Evolutionary conservation across 2,329 filamentous ascomycete genomes (phyloP), one percentile per base, ranked within the genome.

Genomic region (Fonsecaea multimorphosa): DNA sequence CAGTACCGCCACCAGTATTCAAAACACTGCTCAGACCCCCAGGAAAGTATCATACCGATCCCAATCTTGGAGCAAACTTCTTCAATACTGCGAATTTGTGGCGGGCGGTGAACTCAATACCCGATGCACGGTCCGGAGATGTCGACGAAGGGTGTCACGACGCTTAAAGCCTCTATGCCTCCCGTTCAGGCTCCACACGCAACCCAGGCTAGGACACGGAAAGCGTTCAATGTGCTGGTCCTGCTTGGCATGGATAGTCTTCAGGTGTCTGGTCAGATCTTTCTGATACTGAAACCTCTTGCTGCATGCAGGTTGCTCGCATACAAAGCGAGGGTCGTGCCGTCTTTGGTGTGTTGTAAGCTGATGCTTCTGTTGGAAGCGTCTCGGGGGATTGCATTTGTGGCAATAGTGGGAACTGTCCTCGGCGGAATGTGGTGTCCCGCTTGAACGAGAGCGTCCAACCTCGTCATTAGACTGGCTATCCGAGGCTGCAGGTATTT

Each of bases 211-310:
- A 12, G 40, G 22, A 46, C 57, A 59, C 19, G 40, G 40, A n/a
- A 46, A 59, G 40, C 27, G 40, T 51, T 31, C 11, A 16, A 51
- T 32, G 40, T 24, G 32, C 14, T 62, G 29, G 36, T 62, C 9
- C 16, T 62, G 14, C 11, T 53, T 51, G n/a, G 24, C 19, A 53
- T 61, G 58, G 24, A 62, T 12, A 38, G 59, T 62, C 49, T 38
- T 56, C 31, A 44, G 24, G 29, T 62, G 59, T 62, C 59, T 55
- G 3, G 19, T 56, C n/a, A 55, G 51, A 31, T 62, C 59, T 40
- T 62, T 62, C 16, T 31, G 46, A 56, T 54, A 62, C 51, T 54
- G 51, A 14, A 62, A 62, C 27, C 51, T 62, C 51, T 34, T 34
- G 29, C 22, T 32, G 24, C 59, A 62, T 22, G 16, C 32, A 34